Conservation (phyloP, 2,329 filamentous ascomycete species). For the Fusarium sp. region DNA sequence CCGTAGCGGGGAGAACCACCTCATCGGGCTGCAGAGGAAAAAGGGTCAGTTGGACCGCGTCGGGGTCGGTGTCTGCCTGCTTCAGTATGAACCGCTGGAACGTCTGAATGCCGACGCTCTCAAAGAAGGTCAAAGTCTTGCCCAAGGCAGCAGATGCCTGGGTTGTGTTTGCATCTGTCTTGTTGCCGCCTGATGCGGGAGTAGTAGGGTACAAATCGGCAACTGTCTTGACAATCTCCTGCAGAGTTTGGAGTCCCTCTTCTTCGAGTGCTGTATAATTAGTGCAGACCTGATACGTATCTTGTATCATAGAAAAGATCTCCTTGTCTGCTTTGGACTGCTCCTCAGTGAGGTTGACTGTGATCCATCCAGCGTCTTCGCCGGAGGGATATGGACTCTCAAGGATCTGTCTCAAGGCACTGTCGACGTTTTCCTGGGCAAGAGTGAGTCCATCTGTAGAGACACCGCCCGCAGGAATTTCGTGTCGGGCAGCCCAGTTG, state of each 20-base stretch:
- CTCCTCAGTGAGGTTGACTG: conserved; percentile 67
- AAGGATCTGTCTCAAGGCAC: conserved; percentile 37
- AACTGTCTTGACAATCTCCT: not conserved
- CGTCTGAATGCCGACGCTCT: not conserved
- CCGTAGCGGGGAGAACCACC: not conserved
- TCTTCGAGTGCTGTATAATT: not conserved
- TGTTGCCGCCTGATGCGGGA: not conserved
- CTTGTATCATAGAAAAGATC: not conserved
- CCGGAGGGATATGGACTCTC: not conserved
- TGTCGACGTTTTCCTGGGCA: not conserved
- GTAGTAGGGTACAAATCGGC: not conserved
- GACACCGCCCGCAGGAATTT: conserved; percentile 71
- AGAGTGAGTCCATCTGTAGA: not conserved
- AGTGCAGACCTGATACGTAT: not conserved
- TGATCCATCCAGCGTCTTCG: conserved; percentile 42
- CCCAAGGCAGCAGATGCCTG: not conserved
- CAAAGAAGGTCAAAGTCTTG: not conserved
- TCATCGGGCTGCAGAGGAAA: not conserved
- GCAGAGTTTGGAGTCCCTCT: not conserved
- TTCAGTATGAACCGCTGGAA: not conserved
- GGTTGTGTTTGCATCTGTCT: not conserved
- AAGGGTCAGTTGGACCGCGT: accelerated
- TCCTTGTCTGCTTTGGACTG: conserved; percentile 23
- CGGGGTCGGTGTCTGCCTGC: not conserved
- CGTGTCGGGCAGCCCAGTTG: conserved; percentile 67